Evolutionary conservation across 331 rosid genomes (phyloP), one percentile per base, ranked within the genome.

Genomic region (Quercus lobata): DNA sequence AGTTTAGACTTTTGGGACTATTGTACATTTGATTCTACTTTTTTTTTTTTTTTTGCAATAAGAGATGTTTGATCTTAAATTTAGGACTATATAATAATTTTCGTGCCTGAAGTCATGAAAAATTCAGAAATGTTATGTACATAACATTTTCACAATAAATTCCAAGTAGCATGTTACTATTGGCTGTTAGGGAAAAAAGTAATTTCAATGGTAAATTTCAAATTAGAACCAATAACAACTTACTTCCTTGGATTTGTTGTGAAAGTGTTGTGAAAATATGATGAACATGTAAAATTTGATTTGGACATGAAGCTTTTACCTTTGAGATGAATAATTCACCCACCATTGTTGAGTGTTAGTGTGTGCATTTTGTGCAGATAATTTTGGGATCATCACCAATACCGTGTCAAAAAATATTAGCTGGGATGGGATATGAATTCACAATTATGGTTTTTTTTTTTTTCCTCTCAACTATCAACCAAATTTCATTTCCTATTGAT

Each of bases 401-500:
- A 16, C 87, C 95, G 11, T 92, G 97, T 46, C 90, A 89, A 86
- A 90, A 87, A 58, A 90, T 96, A 78, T 84, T 96, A 78, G 88
- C 93, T 17, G 93, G 89, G 74, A 96, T 93, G 99, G 98, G 99
- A 68, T 88, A 96, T 78, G 71, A 89, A 21, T 96, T 96, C 87
- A 89, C 92, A 6, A 54, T 83, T 66, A 78, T 90, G 97, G 97
- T 96, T 56, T 12, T 41, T 72, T 57, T 56, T 12, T 72, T 69
- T 7, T n/a, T n/a, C n/a, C 69, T 32, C 34, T 69, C 14, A 5
- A 27, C 19, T 49, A 2, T 49, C 25, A 49, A 12, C 35, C 37
- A 4, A 41, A 14, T 22, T 79, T 34, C 75, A 14, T 22, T 77
- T 34, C 75, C 2, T 32, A 24, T 46, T 2, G 22, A 14, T 72